Percentiles rank a stretch among this genome's conserved stretches.
Conservation (phyloP, 2,329 filamentous ascomycete genomes). For the Neodidymelliopsis sp. region DNA sequence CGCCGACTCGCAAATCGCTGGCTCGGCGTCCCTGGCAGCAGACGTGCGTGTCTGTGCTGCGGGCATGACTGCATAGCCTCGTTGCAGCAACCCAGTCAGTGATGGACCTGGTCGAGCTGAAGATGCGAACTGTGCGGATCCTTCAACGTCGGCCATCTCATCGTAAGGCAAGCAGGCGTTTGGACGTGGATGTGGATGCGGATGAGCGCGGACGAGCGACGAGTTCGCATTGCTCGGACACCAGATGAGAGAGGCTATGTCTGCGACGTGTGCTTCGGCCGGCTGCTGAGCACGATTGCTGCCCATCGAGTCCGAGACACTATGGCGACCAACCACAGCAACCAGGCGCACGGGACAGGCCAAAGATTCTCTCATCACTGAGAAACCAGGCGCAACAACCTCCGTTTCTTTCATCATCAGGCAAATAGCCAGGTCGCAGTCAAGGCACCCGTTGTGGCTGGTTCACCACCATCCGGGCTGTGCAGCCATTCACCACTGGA, state of each 20-base stretch:
- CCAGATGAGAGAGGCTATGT: neutral
- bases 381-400: neutral
- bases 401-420: slow-evolving; percentile 6
- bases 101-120: slow-evolving; percentile 16
- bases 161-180: slow-evolving; percentile 13
- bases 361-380: slow-evolving; percentile 1
- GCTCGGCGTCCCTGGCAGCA: slow-evolving; percentile 30
- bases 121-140: slow-evolving; percentile 7
- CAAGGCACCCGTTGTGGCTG: slow-evolving; percentile 17
- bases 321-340: slow-evolving; percentile 5
- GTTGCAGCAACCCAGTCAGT: slow-evolving; percentile 13
- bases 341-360: slow-evolving; percentile 2
- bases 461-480: slow-evolving; percentile 31
- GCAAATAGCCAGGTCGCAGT: slow-evolving; percentile 5
- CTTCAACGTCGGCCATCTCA: slow-evolving; percentile 8
- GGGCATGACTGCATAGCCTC: slow-evolving; percentile 35
- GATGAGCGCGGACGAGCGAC: slow-evolving; percentile 2
- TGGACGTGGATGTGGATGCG: slow-evolving; percentile 2
- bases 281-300: slow-evolving; percentile 31
- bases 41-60: slow-evolving; percentile 12
- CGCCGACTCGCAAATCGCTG: slow-evolving; percentile 32
- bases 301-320: slow-evolving; percentile 35
- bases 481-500: slow-evolving; percentile 41
- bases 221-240: slow-evolving; percentile 5
- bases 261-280: slow-evolving; percentile 21